These are phyloP conservation scores for Fusarium hainanense DNA, from an alignment of 2,329 filamentous ascomycete species.

Conservation along the genomic window DNA sequence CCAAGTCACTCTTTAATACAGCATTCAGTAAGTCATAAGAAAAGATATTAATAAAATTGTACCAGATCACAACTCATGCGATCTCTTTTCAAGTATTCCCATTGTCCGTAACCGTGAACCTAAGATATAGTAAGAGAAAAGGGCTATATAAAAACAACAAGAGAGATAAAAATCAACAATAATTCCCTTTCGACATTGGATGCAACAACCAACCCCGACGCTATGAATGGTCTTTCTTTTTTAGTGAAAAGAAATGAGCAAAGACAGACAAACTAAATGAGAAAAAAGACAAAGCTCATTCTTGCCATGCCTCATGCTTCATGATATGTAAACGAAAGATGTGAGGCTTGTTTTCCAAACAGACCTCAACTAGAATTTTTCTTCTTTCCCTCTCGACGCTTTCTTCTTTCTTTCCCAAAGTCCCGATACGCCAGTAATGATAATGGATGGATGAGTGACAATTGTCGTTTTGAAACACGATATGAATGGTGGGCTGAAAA, in stretches of 20 bases:
- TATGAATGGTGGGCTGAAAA: constrained; percentile 18
- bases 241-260: constrained; percentile 18
- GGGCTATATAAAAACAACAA: constrained; percentile 25
- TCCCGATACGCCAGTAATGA: constrained; percentile 39
- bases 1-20: background rate
- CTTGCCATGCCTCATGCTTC: constrained; percentile 35
- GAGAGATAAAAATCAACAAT: constrained; percentile 21
- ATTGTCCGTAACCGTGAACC: constrained; percentile 42
- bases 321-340: constrained; percentile 32
- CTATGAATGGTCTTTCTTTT: constrained; percentile 44
- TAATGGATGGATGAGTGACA: constrained; percentile 17
- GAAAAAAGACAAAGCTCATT: constrained; percentile 28
- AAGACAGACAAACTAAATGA: constrained; percentile 10
- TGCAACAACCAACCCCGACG: constrained; percentile 41
- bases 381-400: background rate
- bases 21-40: background rate
- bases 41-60: background rate
- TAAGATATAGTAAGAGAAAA: constrained; percentile 26
- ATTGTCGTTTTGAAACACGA: constrained; percentile 16
- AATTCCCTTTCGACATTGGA: constrained; percentile 22
- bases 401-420: constrained; percentile 26
- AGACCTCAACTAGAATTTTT: background rate
- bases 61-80: constrained; percentile 15
- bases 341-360: background rate
- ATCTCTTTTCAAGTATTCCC: constrained; percentile 35